Base-by-base conservation (phyloP, 2,329 filamentous ascomycete species). In the Epichloe coenophiala region DNA sequence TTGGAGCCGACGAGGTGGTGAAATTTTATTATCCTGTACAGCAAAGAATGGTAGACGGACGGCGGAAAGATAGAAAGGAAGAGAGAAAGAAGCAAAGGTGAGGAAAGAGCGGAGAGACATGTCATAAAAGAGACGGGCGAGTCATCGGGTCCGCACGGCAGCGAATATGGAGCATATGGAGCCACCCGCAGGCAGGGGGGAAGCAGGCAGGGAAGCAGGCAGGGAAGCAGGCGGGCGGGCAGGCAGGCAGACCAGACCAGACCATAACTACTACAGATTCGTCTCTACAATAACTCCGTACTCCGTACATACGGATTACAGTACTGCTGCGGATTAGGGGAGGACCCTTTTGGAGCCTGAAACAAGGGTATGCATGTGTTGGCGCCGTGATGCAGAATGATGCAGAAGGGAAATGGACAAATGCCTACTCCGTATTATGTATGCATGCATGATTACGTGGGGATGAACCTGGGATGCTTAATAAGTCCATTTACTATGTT, bases 21-120 rank as follows among this genome's bases (percentile, higher is more conserved):
- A 3, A 12, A 19, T 35, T 37, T 27, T 23, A 39, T 41, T 21
- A 27, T 35, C 13, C 13, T 37, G 38, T 31, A 38, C n/a, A 44
- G 17, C 9, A 40, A 23, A 4, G 31, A 17, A 13, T 17, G 39
- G 36, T 21, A 15, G 39, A 27, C 21, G 27, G 33, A 39, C 17
- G 21, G 44, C 33, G 13, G 19, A 44, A 23, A 17, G 42, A 41
- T 23, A 35, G 37, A 21, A 39, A 45, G 35, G 9, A 45, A 23
- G 45, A 19, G 11, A 27, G 38, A 27, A 49, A 23, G 7, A 33
- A 40, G 23, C 5, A 19, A n/a, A 48, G 23, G 21, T n/a, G 12
- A 40, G 42, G 42, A 40, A 35, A 44, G 45, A 40, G 49, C 38
- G 41, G 46, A 48, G 46, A 49, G 50, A 40, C 40, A 45, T 37